Base-by-base conservation (phyloP, 176 grass and related monocot genomes). In the Triticum timopheevii region DNA sequence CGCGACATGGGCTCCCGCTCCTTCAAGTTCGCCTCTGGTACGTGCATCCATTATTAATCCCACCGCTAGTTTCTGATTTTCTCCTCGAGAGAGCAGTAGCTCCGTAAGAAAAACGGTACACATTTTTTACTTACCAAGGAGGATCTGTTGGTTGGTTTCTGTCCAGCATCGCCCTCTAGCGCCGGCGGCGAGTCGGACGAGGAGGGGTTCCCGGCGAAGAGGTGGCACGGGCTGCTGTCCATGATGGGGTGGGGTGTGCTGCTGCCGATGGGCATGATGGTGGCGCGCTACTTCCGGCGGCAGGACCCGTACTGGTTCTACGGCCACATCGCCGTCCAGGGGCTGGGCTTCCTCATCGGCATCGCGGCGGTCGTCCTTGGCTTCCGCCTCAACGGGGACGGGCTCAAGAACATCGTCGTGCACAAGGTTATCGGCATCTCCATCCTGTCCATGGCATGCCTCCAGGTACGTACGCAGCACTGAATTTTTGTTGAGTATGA, bases 281-380 rank as follows among this genome's bases (percentile, higher is more conserved):
- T 84, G 10, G 96, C 96, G 52, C 87, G 96, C 59, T 98, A 93
- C 83, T 92, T 98, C 81, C 89, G 84, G 83, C 86, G 85, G 10
- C 80, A 78, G 62, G 96, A 98, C 12, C 93, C 96, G 0, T 83
- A 80, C 78, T 98, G 93, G 96, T 94, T 95, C 85, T 98, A 95
- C 88, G 16, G 23, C 20, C 96, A 98, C 89, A 64, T 94, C 85
- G 83, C 62, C 44, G 73, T 95, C 44, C 96, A 95, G 80, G 86
- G 61, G 0, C 8, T 40, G 10, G 96, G 84, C 44, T 95, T 89
- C 88, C 47, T 22, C 42, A 20, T 85, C 47, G 93, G 91, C 80
- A 72, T 95, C 20, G 81, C 84, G 11, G 90, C 86, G 7, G 42
- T 93, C 86, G 19, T 94, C 77, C 69, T 94, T 71, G 96, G 96